Percentiles rank a stretch among this genome's conserved stretches.
phyloP scores from a whole-genome alignment of 768 basidiomycete species.

The Auriscalpium orientale region DNA sequence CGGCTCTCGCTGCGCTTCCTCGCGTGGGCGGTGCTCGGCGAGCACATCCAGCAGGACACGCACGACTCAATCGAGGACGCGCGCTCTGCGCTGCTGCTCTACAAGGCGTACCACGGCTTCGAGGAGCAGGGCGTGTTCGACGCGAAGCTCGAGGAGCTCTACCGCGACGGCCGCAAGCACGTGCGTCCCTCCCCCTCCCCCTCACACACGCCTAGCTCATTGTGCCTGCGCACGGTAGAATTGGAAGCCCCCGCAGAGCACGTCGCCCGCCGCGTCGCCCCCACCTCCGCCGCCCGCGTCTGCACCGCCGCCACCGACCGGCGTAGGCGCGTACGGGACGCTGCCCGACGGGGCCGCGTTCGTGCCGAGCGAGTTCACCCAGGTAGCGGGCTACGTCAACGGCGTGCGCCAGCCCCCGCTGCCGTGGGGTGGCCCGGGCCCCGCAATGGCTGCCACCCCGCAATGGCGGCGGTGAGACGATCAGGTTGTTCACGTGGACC shows the following conservation, averaged over 20 bases:
- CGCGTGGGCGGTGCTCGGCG: conserved; percentile 87
- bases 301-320: background rate
- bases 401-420: too few species aligned
- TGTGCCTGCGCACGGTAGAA: conserved; percentile 28
- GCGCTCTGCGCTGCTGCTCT: conserved; percentile 74
- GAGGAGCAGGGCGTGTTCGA: conserved; percentile 76
- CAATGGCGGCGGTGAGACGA: too few species aligned
- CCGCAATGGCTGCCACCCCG: too few species aligned
- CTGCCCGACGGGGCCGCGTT: too few species aligned
- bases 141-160: conserved; percentile 79
- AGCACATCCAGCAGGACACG: conserved; percentile 87
- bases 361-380: too few species aligned
- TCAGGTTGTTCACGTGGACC: too few species aligned
- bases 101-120: conserved; percentile 71
- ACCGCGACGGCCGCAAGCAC: conserved; percentile 68
- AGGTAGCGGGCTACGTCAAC: too few species aligned
- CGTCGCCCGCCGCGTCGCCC: conserved; percentile 1
- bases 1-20: conserved; percentile 89
- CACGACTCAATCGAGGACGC: conserved; percentile 99
- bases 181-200: conserved; percentile 33
- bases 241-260: conserved; percentile 45
- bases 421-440: too few species aligned
- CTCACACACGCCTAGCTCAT: background rate
- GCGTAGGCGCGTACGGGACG: too few species aligned
- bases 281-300: conserved; percentile 6